Base-by-base conservation (phyloP, 208 protist species). In the Herpetomonas samuelpessoai region DNA sequence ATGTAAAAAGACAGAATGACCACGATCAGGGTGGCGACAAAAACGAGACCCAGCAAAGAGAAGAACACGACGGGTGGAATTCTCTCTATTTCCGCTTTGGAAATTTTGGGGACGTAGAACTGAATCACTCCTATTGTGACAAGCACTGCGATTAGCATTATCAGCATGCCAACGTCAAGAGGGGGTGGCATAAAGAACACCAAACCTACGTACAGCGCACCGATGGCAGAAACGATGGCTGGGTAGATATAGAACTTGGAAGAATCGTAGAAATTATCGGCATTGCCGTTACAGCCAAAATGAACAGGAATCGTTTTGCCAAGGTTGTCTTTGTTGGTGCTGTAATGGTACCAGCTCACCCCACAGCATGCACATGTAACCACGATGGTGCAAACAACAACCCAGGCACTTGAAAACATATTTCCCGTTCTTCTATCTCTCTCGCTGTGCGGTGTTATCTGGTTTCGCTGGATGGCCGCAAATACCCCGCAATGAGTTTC, bases 271-370 rank as follows among this genome's bases (percentile, higher is more conserved):
- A 27, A 62, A 19, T 65, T 44, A 50, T 65, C 59, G 44, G 59
- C 27, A 10, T 39, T 41, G 25, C 59, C 59, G 24, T 51, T 48
- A 14, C 55, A 39, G 47, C 49, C 59, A 35, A 65, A 65, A 25
- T 65, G 59, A 50, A 65, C 25, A 28, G 59, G 59, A 26, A 65
- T 35, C 7, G 28, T 51, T 19, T 57, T 65, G 29, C 30, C 59
- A 16, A 35, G 12, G 10, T 1, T 30, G 3, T 49, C 26, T 3
- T 24, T 2, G 50, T 65, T 56, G 12, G 27, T 25, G 22, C 38
- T 38, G 50, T 65, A 65, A n/a, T 57, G 59, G 19, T 57, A 65
- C 2, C 18, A 47, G 39, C 50, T 57, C 3, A 7, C 49, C 6
- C 14, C 35, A 53, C 51, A 3, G 1, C 7, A 0, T 27, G 38